Conservation (phyloP, 192 early-diverging fungal genomes). For the Linnemannia schmuckeri region DNA sequence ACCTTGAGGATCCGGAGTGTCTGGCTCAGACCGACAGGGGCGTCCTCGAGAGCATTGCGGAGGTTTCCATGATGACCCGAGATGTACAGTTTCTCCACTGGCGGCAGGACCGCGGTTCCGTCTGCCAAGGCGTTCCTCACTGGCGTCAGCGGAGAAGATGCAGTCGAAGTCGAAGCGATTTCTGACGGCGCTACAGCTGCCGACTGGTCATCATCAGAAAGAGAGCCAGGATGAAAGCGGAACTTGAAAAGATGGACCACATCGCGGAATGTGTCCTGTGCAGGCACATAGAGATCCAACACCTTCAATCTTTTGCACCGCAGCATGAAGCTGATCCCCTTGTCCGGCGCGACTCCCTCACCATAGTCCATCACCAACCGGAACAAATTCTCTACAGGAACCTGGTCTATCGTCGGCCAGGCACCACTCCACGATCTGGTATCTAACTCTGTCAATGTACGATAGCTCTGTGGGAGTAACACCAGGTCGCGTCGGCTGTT, state of each 20-base stretch:
- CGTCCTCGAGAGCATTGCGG: slow-evolving; percentile 31
- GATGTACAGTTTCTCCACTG: slow-evolving; percentile 42
- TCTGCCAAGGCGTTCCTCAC: not conserved
- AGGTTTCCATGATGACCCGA: slow-evolving; percentile 24
- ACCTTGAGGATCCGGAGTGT: slow-evolving; percentile 39
- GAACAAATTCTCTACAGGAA: slow-evolving; percentile 22
- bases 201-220: not conserved
- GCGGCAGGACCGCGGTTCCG: slow-evolving; percentile 7
- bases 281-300: slow-evolving; percentile 34
- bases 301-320: slow-evolving; percentile 28
- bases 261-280: slow-evolving; percentile 18
- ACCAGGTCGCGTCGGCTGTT: slow-evolving; percentile 16
- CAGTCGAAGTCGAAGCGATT: not conserved
- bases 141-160: not conserved
- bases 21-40: slow-evolving; percentile 15
- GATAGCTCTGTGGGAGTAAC: slow-evolving; percentile 22
- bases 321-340: slow-evolving; percentile 6
- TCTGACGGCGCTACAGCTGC: not conserved
- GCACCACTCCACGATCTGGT: slow-evolving; percentile 43
- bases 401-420: slow-evolving; percentile 39
- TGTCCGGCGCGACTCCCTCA: slow-evolving; percentile 13
- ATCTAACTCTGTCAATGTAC: slow-evolving; percentile 16
- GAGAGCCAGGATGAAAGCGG: not conserved
- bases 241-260: slow-evolving; percentile 16
- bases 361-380: slow-evolving; percentile 42